A percentile compares a stretch with the other conserved stretches of the same genome.
These are phyloP conservation scores for Cordyceps cateniannulata DNA, from an alignment of 2,329 filamentous ascomycete species.

Conservation along the genomic window DNA sequence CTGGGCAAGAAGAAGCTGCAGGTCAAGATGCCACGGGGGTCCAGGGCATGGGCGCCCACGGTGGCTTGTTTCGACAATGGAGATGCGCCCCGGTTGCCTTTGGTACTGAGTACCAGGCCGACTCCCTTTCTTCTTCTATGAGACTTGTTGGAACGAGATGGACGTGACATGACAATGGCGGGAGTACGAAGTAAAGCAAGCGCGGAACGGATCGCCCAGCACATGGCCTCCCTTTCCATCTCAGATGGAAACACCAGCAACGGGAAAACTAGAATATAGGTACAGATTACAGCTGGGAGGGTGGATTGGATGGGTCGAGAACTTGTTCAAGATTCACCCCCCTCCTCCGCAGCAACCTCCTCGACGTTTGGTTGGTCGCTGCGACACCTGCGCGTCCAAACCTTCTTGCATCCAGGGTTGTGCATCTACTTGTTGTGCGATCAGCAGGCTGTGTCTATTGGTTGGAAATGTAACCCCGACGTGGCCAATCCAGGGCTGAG, in stretches of 20 bases:
- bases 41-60: background rate
- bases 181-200: background rate
- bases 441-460: too few relatives aligned
- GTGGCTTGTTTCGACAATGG: constrained; percentile 6
- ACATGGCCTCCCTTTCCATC: background rate
- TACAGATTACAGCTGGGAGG: too few relatives aligned
- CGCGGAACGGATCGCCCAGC: background rate
- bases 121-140: too few relatives aligned
- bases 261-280: too few relatives aligned
- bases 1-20: too few relatives aligned
- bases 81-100: background rate
- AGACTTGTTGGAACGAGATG: background rate
- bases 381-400: background rate
- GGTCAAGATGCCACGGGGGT: background rate
- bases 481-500: too few relatives aligned
- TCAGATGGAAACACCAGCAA: background rate
- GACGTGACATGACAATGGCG: background rate
- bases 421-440: background rate
- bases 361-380: background rate
- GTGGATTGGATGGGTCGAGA: background rate
- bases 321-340: background rate
- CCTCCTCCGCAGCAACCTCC: background rate
- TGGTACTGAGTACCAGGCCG: too few relatives aligned
- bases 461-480: too few relatives aligned
- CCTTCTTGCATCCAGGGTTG: too few relatives aligned